Evolutionary conservation across 768 basidiomycete genomes (phyloP).

Genomic region (Boletus insuetus): DNA sequence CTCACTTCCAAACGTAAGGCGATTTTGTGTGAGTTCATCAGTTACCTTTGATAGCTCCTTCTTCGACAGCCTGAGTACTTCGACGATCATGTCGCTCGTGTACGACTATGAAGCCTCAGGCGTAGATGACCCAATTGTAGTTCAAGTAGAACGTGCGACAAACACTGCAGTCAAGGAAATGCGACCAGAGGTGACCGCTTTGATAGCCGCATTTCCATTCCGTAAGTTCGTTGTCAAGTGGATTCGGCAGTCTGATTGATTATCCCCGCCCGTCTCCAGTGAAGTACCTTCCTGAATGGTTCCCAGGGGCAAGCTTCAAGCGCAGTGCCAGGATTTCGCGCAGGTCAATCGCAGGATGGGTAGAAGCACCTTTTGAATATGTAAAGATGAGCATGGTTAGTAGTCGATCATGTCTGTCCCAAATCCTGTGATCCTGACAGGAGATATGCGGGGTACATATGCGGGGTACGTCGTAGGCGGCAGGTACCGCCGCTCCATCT

Average conservation of each 20-base stretch:
- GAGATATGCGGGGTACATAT: background rate
- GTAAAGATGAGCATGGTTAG: slow-evolving; percentile 23
- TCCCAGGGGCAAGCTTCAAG: slow-evolving; percentile 23
- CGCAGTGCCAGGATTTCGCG: slow-evolving; percentile 13
- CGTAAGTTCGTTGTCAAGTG: slow-evolving; percentile 11
- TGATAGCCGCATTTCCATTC: slow-evolving; percentile 15
- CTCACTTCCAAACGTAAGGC: slow-evolving; percentile 24
- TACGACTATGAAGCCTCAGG: slow-evolving; percentile 21
- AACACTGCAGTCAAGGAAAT: slow-evolving; percentile 9
- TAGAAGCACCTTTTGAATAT: slow-evolving; percentile 24
- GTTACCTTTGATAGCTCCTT: background rate
- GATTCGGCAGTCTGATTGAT: background rate
- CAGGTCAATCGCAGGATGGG: slow-evolving; percentile 2
- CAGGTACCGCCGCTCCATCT: slow-evolving; percentile 19
- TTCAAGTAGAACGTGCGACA: slow-evolving; percentile 12
- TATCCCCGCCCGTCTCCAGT: slow-evolving; percentile 4
- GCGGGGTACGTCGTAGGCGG: slow-evolving; percentile 6
- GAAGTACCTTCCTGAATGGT: slow-evolving; percentile 20
- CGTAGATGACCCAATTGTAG: slow-evolving; percentile 22
- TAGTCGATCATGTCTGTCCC: background rate
- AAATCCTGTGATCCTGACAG: background rate
- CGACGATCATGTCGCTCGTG: slow-evolving; percentile 23
- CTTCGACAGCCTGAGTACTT: slow-evolving; percentile 16
- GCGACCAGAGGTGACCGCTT: slow-evolving; percentile 15
- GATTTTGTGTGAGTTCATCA: background rate